Base-by-base conservation (phyloP, 164 flowering plant species). In the Dillenia turbinata region DNA sequence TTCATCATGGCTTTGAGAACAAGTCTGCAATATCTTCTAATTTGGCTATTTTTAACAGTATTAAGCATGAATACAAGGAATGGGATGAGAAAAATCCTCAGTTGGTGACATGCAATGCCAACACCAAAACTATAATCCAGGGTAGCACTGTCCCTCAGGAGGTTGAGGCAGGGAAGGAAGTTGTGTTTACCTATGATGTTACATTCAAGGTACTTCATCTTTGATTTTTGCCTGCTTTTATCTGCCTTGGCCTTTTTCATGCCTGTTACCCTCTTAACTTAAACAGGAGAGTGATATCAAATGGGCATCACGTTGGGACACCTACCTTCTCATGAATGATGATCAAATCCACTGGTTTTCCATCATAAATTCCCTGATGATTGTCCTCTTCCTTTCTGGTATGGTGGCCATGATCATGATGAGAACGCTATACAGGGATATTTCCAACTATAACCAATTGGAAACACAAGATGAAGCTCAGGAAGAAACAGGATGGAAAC, bases 21-120 rank as follows among this genome's bases (percentile, higher is more conserved):
- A 0, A 33, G 40, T 33, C 40, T 33, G 40, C 40, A 33, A 33
- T 33, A 33, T 33, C 40, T 33, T 65, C 71, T 72, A 46, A 47
- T 45, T 61, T 51, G 16, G 48, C n/a, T 45, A 12, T 15, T 52
- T n/a, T 9, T 14, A 60, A 77, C 90, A 94, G 98, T 70, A 83
- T 89, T 47, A 81, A 81, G 53, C 98, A 94, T 57, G 96, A 89
- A 64, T 91, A 85, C 71, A 87, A 94, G 79, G 89, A 78, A 24
- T 87, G 97, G 97, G 81, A 91, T 73, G 97, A 84, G 47, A 83
- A 94, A 75, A 87, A 91, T 57, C 88, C 98, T 60, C 88, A 87
- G 61, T 59, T 94, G 77, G 52, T 78, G 57, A 91, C 98, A 52
- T 94, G 98, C 81, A 79, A 81, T 55, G 72, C 80, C 65, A 79